Percentiles rank a stretch among this genome's conserved stretches.
These are phyloP conservation scores for Amaranthus cruentus DNA, from an alignment of 148 eudicot species.

Conservation along the genomic window DNA sequence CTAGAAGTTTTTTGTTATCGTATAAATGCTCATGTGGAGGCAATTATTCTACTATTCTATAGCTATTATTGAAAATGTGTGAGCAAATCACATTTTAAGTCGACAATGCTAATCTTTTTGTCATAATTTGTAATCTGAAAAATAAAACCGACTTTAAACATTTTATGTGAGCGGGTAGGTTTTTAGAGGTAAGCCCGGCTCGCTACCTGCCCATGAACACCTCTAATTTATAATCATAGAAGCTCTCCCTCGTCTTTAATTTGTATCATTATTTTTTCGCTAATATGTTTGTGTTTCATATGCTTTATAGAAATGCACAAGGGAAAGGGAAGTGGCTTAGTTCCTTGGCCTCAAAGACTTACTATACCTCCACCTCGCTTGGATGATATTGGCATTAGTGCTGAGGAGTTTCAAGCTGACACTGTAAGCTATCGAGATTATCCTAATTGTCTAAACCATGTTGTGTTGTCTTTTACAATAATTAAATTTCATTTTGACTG, in stretches of 20 bases:
- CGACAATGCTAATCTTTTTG: too few relatives aligned
- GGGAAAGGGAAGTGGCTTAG: conserved; percentile 33
- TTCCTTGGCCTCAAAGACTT: conserved; percentile 42
- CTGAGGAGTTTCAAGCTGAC: conserved; percentile 36
- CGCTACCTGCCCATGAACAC: too few relatives aligned
- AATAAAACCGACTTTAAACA: too few relatives aligned
- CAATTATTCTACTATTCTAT: too few relatives aligned
- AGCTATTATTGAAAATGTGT: too few relatives aligned
- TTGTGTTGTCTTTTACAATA: not conserved
- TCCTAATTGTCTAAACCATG: not conserved
- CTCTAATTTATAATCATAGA: not conserved
- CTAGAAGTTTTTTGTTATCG: too few relatives aligned
- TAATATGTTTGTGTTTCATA: not conserved
- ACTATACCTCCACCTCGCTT: conserved; percentile 41
- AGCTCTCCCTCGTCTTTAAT: not conserved
- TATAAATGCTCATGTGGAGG: too few relatives aligned
- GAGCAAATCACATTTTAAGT: too few relatives aligned
- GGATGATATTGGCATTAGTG: conserved; percentile 32
- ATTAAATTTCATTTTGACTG: not conserved
- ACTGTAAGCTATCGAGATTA: conserved; percentile 24
- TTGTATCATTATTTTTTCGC: too few relatives aligned
- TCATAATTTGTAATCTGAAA: too few relatives aligned
- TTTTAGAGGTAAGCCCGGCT: too few relatives aligned
- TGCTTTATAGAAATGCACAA: conserved; percentile 31
- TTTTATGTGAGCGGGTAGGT: too few relatives aligned